A percentile compares a stretch with the other conserved stretches of the same genome.
These are phyloP conservation scores for Mortierella alpina DNA, from an alignment of 192 early-diverging fungal species.

Conservation along the genomic window DNA sequence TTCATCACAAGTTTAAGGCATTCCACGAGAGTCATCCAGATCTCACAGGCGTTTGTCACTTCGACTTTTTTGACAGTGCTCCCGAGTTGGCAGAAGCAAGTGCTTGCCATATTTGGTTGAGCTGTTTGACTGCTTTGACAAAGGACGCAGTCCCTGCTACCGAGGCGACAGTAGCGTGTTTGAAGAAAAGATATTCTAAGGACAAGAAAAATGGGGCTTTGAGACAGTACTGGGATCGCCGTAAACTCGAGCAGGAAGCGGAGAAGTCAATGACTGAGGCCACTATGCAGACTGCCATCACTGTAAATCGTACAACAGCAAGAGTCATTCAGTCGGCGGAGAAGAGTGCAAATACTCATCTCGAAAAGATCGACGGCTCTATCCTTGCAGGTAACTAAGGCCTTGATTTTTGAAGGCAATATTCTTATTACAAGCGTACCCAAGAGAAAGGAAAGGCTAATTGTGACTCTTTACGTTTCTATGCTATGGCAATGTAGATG, in stretches of 20 bases:
- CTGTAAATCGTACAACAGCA: slow-evolving; percentile 18
- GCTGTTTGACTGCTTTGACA: slow-evolving; percentile 12
- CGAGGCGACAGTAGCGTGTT: not conserved
- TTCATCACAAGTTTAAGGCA: slow-evolving; percentile 19
- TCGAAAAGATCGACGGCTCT: slow-evolving; percentile 6
- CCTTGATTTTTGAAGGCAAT: slow-evolving; percentile 1
- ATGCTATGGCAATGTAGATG: not conserved
- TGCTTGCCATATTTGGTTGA: slow-evolving; percentile 26
- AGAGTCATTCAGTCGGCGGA: slow-evolving; percentile 22
- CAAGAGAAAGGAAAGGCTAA: not conserved
- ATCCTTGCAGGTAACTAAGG: slow-evolving; percentile 2
- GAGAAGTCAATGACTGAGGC: slow-evolving; percentile 9
- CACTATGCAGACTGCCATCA: slow-evolving; percentile 12
- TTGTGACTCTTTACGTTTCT: not conserved
- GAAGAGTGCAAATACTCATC: slow-evolving; percentile 5
- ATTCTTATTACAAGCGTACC: not conserved
- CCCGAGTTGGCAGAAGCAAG: slow-evolving; percentile 21
- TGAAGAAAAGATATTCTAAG: slow-evolving; percentile 23
- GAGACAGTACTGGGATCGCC: slow-evolving; percentile 17
- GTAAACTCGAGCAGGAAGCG: slow-evolving; percentile 11
- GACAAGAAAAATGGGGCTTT: slow-evolving; percentile 28
- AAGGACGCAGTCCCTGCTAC: slow-evolving; percentile 14
- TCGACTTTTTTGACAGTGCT: slow-evolving; percentile 30
- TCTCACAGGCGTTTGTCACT: slow-evolving; percentile 18
- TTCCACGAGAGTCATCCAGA: slow-evolving; percentile 8